phyloP scores from a whole-genome alignment of 2,329 filamentous ascomycete genomes.

The Colletotrichum sp. region DNA sequence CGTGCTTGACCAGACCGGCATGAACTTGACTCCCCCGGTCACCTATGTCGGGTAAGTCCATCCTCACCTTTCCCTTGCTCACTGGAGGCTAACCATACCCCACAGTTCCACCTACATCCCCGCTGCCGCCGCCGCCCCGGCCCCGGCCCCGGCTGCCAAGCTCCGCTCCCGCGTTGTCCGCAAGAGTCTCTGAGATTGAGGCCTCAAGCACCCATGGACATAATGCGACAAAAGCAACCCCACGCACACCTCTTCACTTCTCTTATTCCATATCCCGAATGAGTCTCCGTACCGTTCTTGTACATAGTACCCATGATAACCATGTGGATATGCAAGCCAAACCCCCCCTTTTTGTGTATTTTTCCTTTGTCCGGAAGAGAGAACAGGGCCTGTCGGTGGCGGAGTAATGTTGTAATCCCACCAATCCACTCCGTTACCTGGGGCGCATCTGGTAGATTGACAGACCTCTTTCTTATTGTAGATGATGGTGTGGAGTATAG shows the following conservation, averaged over 20 bases:
- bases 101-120: constrained; percentile 3
- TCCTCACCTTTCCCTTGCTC: neutral
- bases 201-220: neutral
- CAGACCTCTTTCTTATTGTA: neutral
- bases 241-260: neutral
- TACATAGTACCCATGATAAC: constrained; percentile 17
- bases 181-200: neutral
- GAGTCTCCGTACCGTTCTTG: neutral
- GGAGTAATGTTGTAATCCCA: neutral
- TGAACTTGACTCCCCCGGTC: constrained; percentile 55
- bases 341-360: neutral
- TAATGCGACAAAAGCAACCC: neutral
- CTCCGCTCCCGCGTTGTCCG: constrained; percentile 11
- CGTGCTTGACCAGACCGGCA: constrained; percentile 56
- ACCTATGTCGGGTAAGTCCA: constrained; percentile 49
- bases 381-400: neutral
- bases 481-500: neutral
- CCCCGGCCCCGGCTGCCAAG: neutral
- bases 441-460: neutral
- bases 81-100: neutral
- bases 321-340: neutral
- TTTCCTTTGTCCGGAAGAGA: neutral
- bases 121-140: neutral
- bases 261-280: neutral
- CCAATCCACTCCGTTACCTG: neutral